Base-by-base conservation (phyloP, 306 rosid species). In the Phaseolus lunatus region DNA sequence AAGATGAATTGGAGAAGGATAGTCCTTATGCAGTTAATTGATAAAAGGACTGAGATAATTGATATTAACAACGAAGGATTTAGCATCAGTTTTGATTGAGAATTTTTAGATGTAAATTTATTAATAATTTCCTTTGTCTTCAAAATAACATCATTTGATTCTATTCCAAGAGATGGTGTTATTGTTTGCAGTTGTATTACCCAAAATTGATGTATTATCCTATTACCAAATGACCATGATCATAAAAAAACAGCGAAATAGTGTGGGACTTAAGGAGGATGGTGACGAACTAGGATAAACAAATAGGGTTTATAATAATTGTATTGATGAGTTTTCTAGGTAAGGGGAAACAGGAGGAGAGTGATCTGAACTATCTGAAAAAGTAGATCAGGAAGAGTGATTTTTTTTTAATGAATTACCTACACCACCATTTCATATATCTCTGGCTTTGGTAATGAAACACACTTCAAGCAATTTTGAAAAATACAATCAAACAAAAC, bases 381-480 rank as follows among this genome's bases (percentile, higher is more conserved):
- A 71, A 68, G 44, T 54, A 56, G 67, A 56, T 12, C 29, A 41
- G 47, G 70, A 62, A 44, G 66, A 35, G 3, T 64, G 43, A 53
- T 20, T 35, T 45, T 44, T 29, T 49, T 63, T 29, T 15, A 66
- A 54, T 43, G 61, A 54, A 65, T 19, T 12, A 63, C 33, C 37
- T 49, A 29, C 24, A 64, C 22, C 6, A 23, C 20, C 48, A 23
- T 53, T 65, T 20, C 50, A 14, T 56, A 45, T 75, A 70, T 23
- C n/a, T n/a, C n/a, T n/a, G n/a, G n/a, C n/a, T 37, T 85, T 59
- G 71, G 62, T 35, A 66, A 80, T 63, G 59, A 65, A 80, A 43
- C 74, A 79, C 23, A 23, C 37, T 26, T 61, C 18, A 23, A 61
- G 62, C 35, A 1, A 20, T 43, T 53, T 48, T 31, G 3, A 44